Conservation (phyloP, 768 basidiomycete genomes). For the Boletus tylopilopsis region DNA sequence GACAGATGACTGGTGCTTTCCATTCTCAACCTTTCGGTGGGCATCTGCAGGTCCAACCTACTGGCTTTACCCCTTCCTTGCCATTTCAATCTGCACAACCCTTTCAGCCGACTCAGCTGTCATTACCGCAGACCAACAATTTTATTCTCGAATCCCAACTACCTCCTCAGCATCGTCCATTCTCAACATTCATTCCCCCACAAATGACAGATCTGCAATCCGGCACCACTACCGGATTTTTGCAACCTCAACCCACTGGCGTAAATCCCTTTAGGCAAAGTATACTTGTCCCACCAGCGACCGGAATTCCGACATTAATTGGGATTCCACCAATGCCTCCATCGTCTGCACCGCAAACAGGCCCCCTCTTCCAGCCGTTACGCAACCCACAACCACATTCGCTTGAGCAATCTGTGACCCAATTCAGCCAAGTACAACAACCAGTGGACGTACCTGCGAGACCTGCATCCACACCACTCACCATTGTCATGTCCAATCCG, state of each 20-base stretch:
- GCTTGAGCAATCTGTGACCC: conserved; percentile 4
- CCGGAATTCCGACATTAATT: conserved; percentile 50
- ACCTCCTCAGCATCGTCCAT: conserved; percentile 46
- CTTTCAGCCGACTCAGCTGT: conserved; percentile 14
- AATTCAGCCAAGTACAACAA: conserved; percentile 8
- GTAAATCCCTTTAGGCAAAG: conserved; percentile 85
- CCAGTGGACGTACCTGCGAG: conserved; percentile 42
- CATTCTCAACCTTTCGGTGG: conserved; percentile 40
- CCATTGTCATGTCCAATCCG: conserved; percentile 30
- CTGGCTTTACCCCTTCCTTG: conserved; percentile 52
- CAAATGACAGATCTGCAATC: conserved; percentile 45
- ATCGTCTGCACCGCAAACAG: conserved; percentile 3
- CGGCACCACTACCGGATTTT: conserved; percentile 43
- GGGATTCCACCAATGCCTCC: conserved; percentile 15
- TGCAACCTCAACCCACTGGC: conserved; percentile 55
- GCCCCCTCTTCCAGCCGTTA: conserved; percentile 10
- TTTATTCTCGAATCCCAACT: conserved; percentile 35
- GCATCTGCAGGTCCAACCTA: conserved; percentile 50
- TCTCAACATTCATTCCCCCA: conserved; percentile 52
- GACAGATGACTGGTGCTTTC: conserved; percentile 49
- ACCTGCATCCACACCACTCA: conserved; percentile 72
- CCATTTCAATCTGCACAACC: conserved; percentile 31
- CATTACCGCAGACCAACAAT: conserved; percentile 13
- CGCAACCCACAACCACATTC: conserved; percentile 14
- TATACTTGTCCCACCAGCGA: conserved; percentile 61